These are phyloP conservation scores for Metarhizium humberi DNA, from an alignment of 2,329 filamentous ascomycete species.

Conservation along the genomic window DNA sequence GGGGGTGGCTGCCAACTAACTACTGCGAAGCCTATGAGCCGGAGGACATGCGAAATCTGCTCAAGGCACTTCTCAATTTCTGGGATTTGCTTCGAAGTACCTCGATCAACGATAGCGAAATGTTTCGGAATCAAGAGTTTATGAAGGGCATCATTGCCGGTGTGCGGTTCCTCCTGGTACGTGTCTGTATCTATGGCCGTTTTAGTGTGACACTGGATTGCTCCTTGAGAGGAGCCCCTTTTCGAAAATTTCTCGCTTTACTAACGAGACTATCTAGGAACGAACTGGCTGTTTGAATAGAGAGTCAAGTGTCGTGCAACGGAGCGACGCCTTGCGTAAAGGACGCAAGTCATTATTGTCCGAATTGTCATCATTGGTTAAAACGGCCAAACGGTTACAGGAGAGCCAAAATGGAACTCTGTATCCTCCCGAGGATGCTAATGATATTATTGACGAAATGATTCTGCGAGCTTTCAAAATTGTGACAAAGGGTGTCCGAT, in stretches of 20 bases:
- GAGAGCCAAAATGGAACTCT: slow-evolving; percentile 51
- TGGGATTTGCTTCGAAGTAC: slow-evolving; percentile 84
- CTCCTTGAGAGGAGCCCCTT: neutral
- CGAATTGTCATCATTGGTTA: slow-evolving; percentile 82
- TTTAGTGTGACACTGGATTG: neutral
- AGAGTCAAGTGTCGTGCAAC: slow-evolving; percentile 66
- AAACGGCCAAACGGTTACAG: slow-evolving; percentile 77
- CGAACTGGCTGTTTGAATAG: slow-evolving; percentile 78
- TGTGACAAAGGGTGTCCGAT: slow-evolving; percentile 81
- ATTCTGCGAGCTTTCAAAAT: slow-evolving; percentile 90
- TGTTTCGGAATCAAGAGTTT: slow-evolving; percentile 86
- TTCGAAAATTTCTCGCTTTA: neutral
- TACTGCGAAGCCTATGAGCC: slow-evolving; percentile 96
- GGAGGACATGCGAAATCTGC: slow-evolving; percentile 70
- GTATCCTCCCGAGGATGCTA: slow-evolving; percentile 47
- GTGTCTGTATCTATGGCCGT: slow-evolving; percentile 22
- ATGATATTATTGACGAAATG: slow-evolving; percentile 82
- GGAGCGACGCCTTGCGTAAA: slow-evolving; percentile 65
- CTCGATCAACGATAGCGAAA: slow-evolving; percentile 62
- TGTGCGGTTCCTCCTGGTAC: slow-evolving; percentile 78
- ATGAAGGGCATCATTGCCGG: slow-evolving; percentile 91
- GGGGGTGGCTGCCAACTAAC: slow-evolving; percentile 96
- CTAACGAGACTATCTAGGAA: slow-evolving; percentile 47
- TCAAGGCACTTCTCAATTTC: slow-evolving; percentile 81
- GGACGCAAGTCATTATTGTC: slow-evolving; percentile 82